A percentile compares a stretch with the other conserved stretches of the same genome.
Evolutionary conservation across 2,329 filamentous ascomycete genomes (phyloP).

Genomic region (Trichoderma oligosporum): DNA sequence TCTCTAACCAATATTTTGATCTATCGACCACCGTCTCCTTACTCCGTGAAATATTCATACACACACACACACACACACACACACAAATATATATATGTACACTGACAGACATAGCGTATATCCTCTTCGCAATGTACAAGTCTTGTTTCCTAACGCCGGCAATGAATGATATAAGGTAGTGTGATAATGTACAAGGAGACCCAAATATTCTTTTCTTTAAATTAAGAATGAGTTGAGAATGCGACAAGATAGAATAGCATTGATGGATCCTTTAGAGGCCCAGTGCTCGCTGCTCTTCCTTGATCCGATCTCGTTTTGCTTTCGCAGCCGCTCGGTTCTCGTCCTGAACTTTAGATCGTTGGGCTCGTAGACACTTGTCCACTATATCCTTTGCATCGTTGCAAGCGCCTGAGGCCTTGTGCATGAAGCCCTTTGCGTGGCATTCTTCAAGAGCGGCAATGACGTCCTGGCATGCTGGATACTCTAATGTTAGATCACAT

Average conservation of each 20-base stretch:
- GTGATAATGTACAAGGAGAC: constrained; percentile 17
- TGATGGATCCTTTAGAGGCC: constrained; percentile 30
- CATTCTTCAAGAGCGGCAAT: constrained; percentile 94
- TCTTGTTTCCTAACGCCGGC: constrained; percentile 17
- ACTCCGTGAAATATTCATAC: not conserved
- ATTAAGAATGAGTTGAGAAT: constrained; percentile 5
- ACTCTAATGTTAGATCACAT: constrained; percentile 23
- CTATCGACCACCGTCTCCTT: not conserved
- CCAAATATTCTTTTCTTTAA: no score
- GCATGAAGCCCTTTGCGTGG: constrained; percentile 86
- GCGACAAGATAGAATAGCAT: not conserved
- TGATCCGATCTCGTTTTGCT: constrained; percentile 67
- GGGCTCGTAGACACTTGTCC: constrained; percentile 76
- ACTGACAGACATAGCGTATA: not conserved
- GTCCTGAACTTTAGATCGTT: constrained; percentile 73
- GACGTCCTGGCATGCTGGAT: constrained; percentile 83
- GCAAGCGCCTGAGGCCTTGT: constrained; percentile 87
- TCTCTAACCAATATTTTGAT: not conserved
- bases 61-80: no score
- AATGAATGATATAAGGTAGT: constrained; percentile 20
- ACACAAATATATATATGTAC: not conserved
- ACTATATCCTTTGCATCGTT: constrained; percentile 81
- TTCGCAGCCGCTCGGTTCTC: constrained; percentile 67
- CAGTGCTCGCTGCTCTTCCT: constrained; percentile 62
- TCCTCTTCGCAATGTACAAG: constrained; percentile 14